phyloP scores from a whole-genome alignment of 1,284 basidiomycete genomes.

The Ustilago cynodontis region DNA sequence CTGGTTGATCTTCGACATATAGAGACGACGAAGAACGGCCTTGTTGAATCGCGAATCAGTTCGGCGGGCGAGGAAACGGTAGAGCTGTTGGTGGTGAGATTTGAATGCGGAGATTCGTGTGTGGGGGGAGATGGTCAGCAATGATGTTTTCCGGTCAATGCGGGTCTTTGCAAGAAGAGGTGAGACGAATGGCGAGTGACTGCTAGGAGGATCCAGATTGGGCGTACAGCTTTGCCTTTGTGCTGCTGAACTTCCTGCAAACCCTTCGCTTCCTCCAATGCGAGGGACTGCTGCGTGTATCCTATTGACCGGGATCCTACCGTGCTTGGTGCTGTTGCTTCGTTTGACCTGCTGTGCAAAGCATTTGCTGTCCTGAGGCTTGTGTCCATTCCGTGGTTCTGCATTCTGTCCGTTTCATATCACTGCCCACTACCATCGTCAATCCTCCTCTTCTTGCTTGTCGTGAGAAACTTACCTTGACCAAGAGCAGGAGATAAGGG shows the following conservation, averaged over 20 bases:
- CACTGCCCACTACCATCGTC: too few species aligned
- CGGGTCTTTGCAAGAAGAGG: neutral
- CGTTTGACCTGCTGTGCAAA: neutral
- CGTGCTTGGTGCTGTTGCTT: neutral
- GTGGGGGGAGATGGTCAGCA: slow-evolving; percentile 11
- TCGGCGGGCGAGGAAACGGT: slow-evolving; percentile 97
- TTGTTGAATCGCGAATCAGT: slow-evolving; percentile 98
- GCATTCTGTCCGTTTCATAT: neutral
- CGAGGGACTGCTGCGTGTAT: neutral
- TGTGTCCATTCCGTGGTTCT: neutral
- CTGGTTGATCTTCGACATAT: slow-evolving; percentile 97
- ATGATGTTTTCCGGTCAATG: neutral
- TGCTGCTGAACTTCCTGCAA: neutral
- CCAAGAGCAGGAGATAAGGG: slow-evolving; percentile 96
- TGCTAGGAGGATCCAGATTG: neutral
- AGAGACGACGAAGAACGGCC: slow-evolving; percentile 94
- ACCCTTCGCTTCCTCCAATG: too few species aligned
- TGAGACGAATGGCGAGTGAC: neutral
- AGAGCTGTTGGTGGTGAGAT: slow-evolving; percentile 77
- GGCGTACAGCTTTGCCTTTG: too few species aligned
- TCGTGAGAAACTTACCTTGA: slow-evolving; percentile 79
- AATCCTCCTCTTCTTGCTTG: neutral
- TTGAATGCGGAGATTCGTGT: neutral
- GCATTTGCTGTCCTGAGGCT: neutral
- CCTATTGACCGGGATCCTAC: neutral